Base-by-base conservation (phyloP, 768 basidiomycete species). In the Pleurotus tuoliensis region DNA sequence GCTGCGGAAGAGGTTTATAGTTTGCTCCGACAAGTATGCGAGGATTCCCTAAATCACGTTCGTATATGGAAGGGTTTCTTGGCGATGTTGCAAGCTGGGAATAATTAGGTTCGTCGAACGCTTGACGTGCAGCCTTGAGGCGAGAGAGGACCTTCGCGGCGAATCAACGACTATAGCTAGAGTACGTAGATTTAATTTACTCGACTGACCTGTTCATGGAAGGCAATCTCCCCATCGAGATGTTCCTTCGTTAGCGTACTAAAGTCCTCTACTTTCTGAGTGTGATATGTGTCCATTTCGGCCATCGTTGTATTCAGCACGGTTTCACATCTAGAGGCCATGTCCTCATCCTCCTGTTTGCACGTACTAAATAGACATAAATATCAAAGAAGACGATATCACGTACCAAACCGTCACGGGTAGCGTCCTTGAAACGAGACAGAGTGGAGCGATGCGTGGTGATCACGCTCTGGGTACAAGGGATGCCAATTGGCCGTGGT, bases 281-380 rank as follows among this genome's bases (percentile, higher is more conserved):
- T 69, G 65, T 92, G 89, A 62, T 92, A 90, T 1, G 80, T 83
- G 49, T 90, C 88, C 76, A 94, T 84, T 73, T 94, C 92, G 0
- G 92, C 90, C 84, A 92, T 87, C 1, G 92, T 93, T 7, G 84
- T 85, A 67, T 94, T 94, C 24, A 95, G 73, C 5, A 93, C 90
- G 0, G 92, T 94, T 70, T 95, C 92, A 66, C 89, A 93, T 16
- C 92, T 82, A 3, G 82, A 78, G 2, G 84, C 83, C 59, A 87
- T 71, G 15, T 88, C 85, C 47, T 87, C 84, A 61, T 87, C 76
- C 12, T 78, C 67, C 85, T 88, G 64, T 25, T 30, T 2, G 41
- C 55, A 45, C 50, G n/a, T 34, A 46, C 16, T 3, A 24, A 13
- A 56, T n/a, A 47, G 34, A 37, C 20, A n/a, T 39, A 13, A 16